These are phyloP conservation scores for Gossypium raimondii DNA, from an alignment of 345 rosid species.

Conservation along the genomic window DNA sequence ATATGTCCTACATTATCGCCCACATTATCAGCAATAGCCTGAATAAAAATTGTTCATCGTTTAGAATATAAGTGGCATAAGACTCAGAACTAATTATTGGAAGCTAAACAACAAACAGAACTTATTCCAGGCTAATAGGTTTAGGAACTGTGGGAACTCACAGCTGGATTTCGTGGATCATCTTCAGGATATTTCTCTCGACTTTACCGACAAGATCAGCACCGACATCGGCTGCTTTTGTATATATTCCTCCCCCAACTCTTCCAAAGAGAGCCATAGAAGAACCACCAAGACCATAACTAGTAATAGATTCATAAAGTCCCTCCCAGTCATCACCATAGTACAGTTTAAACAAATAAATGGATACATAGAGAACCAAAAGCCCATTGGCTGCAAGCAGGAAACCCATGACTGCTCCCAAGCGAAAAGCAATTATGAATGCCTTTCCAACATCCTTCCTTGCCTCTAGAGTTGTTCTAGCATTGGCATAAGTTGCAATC, in stretches of 20 bases:
- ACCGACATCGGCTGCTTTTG: constrained; percentile 62
- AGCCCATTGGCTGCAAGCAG: constrained; percentile 73
- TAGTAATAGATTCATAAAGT: constrained; percentile 64
- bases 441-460: constrained; percentile 63
- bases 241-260: constrained; percentile 71
- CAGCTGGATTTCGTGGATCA: constrained; percentile 68
- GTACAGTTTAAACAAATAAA: constrained; percentile 49
- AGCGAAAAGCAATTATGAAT: constrained; percentile 55
- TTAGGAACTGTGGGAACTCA: constrained; percentile 17
- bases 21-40: constrained; percentile 74
- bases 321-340: constrained; percentile 80
- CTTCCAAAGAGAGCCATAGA: constrained; percentile 72
- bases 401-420: constrained; percentile 72
- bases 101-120: neutral
- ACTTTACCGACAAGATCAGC: constrained; percentile 74
- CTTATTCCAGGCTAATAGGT: neutral
- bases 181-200: constrained; percentile 59
- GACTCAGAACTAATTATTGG: neutral
- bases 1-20: constrained; percentile 74
- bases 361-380: constrained; percentile 47
- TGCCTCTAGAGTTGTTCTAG: constrained; percentile 65
- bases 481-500: constrained; percentile 65
- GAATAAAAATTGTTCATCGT: neutral
- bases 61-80: neutral
- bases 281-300: constrained; percentile 63